phyloP scores from a whole-genome alignment of 805 yeast species.

The Komagataella populi region DNA sequence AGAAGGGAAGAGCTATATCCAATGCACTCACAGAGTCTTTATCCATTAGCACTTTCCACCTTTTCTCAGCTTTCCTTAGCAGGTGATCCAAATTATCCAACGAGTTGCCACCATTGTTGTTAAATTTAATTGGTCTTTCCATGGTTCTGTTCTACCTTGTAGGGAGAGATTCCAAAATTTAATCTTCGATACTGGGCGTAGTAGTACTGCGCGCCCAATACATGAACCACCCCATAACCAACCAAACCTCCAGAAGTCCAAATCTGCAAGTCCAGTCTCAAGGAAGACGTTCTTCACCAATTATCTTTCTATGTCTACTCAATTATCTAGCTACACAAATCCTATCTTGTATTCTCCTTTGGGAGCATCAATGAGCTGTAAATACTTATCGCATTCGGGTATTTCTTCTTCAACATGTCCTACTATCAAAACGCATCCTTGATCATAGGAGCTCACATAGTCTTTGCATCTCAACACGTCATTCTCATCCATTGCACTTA shows the following conservation, averaged over 20 bases:
- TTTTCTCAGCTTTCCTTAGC: not conserved
- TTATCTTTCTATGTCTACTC: not conserved
- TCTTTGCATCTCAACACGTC: constrained; percentile 42
- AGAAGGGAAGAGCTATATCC: constrained; percentile 68
- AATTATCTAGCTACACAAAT: not conserved
- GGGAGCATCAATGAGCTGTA: constrained; percentile 21
- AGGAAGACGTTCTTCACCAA: too few relatives aligned
- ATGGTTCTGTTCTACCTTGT: not conserved
- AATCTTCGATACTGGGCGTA: too few relatives aligned
- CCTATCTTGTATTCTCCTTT: constrained; percentile 18
- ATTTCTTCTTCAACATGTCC: constrained; percentile 80
- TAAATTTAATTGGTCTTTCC: not conserved
- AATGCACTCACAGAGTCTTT: constrained; percentile 23
- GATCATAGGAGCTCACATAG: constrained; percentile 33
- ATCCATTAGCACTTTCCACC: not conserved
- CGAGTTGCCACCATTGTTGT: not conserved
- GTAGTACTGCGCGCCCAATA: not conserved
- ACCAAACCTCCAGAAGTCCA: too few relatives aligned
- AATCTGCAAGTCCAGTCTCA: too few relatives aligned
- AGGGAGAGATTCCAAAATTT: not conserved
- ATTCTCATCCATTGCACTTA: constrained; percentile 75
- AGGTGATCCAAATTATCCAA: not conserved
- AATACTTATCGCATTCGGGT: constrained; percentile 48
- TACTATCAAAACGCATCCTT: constrained; percentile 61
- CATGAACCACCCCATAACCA: too few relatives aligned